phyloP scores from a whole-genome alignment of 2,329 filamentous ascomycete species.

The Sporothrix brasiliensis region DNA sequence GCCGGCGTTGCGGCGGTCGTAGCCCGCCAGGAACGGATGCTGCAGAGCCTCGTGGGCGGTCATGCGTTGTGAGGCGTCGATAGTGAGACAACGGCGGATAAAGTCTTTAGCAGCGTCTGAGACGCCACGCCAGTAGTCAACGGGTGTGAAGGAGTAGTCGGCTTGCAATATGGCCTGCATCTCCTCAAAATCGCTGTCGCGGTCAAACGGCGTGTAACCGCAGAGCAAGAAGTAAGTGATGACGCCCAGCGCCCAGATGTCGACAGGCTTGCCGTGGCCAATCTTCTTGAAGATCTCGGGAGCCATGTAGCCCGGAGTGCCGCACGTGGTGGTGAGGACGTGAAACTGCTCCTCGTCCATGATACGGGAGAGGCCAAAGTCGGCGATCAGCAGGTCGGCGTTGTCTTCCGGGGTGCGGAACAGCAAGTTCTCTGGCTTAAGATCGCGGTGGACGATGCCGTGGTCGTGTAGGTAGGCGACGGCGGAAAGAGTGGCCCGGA shows the following conservation, averaged over 20 bases:
- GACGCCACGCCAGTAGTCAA: slow-evolving; percentile 96
- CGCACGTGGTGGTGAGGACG: slow-evolving; percentile 94
- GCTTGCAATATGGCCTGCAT: slow-evolving; percentile 98
- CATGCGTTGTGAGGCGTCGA: slow-evolving; percentile 84
- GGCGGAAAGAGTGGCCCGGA: slow-evolving; percentile 92
- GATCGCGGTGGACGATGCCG: slow-evolving; percentile 94
- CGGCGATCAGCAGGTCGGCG: slow-evolving; percentile 92
- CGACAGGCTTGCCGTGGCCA: slow-evolving; percentile 95
- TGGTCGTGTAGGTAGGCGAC: slow-evolving; percentile 98
- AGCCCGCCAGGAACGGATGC: slow-evolving; percentile 65
- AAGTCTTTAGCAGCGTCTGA: slow-evolving; percentile 86
- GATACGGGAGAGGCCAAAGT: slow-evolving; percentile 93
- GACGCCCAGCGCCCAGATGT: slow-evolving; percentile 97
- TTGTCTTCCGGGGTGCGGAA: slow-evolving; percentile 98
- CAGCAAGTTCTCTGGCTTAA: slow-evolving; percentile 95
- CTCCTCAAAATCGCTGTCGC: slow-evolving; percentile 95
- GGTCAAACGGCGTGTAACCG: slow-evolving; percentile 97
- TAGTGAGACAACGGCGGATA: slow-evolving; percentile 86
- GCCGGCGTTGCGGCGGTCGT: slow-evolving; percentile 42
- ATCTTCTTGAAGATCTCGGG: slow-evolving; percentile 99
- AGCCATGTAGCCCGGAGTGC: slow-evolving; percentile 98
- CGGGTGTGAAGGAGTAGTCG: slow-evolving; percentile 91
- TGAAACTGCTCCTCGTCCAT: slow-evolving; percentile 99
- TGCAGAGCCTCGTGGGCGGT: slow-evolving; percentile 79
- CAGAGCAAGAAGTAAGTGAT: slow-evolving; percentile 99